Conservation (phyloP, 1,139 yeast genomes). For the Geotrichum siamense region DNA sequence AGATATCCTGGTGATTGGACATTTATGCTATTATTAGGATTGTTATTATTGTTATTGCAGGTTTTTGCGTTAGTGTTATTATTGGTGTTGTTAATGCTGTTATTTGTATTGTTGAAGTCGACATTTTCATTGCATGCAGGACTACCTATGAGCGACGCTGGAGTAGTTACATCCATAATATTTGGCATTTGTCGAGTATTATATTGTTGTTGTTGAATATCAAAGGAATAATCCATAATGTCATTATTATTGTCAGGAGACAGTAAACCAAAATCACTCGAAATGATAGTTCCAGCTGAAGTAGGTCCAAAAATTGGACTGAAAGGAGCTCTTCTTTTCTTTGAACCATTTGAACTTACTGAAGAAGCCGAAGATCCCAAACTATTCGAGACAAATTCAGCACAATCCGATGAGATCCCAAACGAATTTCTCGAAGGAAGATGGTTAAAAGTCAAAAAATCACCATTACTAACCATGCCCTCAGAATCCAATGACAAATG, state of each 20-base stretch:
- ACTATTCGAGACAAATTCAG: background rate
- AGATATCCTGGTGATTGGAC: no score
- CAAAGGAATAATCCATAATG: constrained; percentile 8
- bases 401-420: constrained; percentile 4
- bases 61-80: background rate
- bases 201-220: background rate
- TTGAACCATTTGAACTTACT: background rate
- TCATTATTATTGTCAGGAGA: constrained; percentile 16
- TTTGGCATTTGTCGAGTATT: background rate
- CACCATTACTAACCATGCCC: background rate
- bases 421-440: constrained; percentile 13
- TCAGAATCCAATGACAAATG: background rate
- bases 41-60: background rate
- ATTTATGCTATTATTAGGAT: no score
- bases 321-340: constrained; percentile 16
- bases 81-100: background rate
- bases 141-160: constrained; percentile 12
- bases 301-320: constrained; percentile 15
- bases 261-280: constrained; percentile 14
- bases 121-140: constrained; percentile 4
- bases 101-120: background rate
- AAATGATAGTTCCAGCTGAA: background rate
- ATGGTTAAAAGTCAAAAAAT: constrained; percentile 3
- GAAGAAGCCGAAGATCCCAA: background rate
- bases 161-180: constrained; percentile 12